Evolutionary conservation across 257 asterid genomes (phyloP).

Genomic region (Lycium barbarum): DNA sequence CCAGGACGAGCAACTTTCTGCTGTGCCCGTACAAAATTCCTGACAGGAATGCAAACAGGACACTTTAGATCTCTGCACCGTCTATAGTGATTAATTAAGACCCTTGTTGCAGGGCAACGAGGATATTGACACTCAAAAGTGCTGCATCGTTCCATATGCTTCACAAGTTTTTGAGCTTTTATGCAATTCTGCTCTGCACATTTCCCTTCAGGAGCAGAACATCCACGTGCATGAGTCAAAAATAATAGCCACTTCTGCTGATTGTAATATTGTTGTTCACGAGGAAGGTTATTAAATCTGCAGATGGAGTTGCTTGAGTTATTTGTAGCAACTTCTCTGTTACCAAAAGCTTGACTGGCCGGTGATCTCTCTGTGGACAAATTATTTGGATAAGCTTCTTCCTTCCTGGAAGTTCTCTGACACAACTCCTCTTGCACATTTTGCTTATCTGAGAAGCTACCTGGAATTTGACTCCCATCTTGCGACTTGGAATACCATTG

Average conservation of each 20-base stretch:
- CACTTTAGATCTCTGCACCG: constrained; percentile 67
- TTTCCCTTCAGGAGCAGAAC: constrained; percentile 84
- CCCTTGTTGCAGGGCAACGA: constrained; percentile 65
- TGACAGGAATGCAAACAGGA: constrained; percentile 90
- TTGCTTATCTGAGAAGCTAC: constrained; percentile 51
- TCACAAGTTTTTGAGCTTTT: constrained; percentile 67
- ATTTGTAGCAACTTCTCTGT: constrained; percentile 56
- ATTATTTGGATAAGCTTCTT: constrained; percentile 71
- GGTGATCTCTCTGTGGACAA: constrained; percentile 69
- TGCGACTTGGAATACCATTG: constrained; percentile 71
- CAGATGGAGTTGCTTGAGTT: constrained; percentile 45
- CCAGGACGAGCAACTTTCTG: constrained; percentile 54
- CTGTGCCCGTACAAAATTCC: constrained; percentile 62
- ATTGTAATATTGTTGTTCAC: constrained; percentile 64
- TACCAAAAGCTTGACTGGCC: constrained; percentile 54
- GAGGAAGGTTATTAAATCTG: constrained; percentile 52
- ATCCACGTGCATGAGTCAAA: constrained; percentile 87
- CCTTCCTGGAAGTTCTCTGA: constrained; percentile 62
- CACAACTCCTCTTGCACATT: constrained; percentile 57
- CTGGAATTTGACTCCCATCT: constrained; percentile 57
- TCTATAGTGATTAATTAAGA: constrained; percentile 61
- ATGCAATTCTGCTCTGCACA: constrained; percentile 72
- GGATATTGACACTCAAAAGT: constrained; percentile 57
- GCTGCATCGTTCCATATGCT: constrained; percentile 69
- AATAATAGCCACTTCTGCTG: constrained; percentile 88